These are phyloP conservation scores for Fusarium oxysporum DNA, from an alignment of 2,329 filamentous ascomycete genomes.

Conservation along the genomic window DNA sequence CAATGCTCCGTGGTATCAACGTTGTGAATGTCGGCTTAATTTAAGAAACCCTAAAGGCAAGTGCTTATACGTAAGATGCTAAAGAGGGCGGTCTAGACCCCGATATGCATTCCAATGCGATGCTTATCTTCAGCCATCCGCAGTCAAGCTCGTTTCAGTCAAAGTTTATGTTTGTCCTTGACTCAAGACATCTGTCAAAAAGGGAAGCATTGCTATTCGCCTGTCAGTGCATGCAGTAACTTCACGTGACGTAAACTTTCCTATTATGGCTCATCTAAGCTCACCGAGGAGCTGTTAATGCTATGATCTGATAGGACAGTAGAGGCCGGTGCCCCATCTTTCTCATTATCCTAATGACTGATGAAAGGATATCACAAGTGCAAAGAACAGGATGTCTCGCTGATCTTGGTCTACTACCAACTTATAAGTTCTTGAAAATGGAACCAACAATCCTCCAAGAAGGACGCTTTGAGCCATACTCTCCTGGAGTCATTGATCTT, in stretches of 20 bases:
- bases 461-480: not conserved
- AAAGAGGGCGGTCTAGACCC: not conserved
- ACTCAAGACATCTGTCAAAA: not conserved
- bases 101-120: not conserved
- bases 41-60: not conserved
- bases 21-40: not conserved
- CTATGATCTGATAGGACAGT: not conserved
- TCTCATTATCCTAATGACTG: constrained; percentile 15
- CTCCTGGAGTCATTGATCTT: constrained; percentile 30
- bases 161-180: not conserved
- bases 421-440: constrained; percentile 2
- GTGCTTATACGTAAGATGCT: constrained; percentile 16
- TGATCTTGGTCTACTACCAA: constrained; percentile 3
- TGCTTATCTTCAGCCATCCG: not conserved
- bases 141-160: not conserved
- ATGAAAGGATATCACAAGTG: constrained; percentile 11
- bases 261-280: constrained; percentile 20
- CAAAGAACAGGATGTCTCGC: constrained; percentile 8
- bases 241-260: constrained; percentile 38
- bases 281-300: constrained; percentile 7
- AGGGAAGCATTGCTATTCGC: constrained; percentile 1
- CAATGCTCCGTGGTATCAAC: constrained; percentile 4
- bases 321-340: not conserved
- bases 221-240: not conserved
- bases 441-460: not conserved